A percentile compares a stretch with the other conserved stretches of the same genome.
These are phyloP conservation scores for Prunus kanzakura DNA, from an alignment of 306 rosid species.

Conservation along the genomic window DNA sequence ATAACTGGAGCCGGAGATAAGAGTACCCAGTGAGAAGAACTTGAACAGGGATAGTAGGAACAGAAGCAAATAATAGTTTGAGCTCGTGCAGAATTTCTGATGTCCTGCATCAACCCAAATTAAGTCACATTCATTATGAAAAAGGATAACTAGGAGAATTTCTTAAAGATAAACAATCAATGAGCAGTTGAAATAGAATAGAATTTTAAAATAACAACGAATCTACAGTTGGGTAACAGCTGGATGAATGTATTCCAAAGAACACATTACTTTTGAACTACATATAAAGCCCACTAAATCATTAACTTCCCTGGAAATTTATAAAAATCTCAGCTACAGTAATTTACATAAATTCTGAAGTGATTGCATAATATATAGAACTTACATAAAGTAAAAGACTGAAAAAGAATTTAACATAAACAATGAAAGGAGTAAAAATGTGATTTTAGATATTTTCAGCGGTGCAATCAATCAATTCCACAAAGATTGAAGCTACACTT, in stretches of 20 bases:
- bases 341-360: neutral
- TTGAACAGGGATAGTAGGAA: conserved; percentile 52
- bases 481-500: neutral
- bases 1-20: neutral
- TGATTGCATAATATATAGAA: too few species aligned
- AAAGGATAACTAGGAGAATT: too few species aligned
- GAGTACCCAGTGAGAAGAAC: conserved; percentile 70
- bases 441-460: too few species aligned
- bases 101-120: conserved; percentile 49
- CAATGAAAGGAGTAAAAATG: too few species aligned
- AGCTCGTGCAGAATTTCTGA: conserved; percentile 58
- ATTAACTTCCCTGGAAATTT: neutral
- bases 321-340: neutral
- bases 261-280: neutral
- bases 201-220: too few species aligned
- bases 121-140: neutral
- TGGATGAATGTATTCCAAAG: neutral
- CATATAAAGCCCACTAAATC: neutral
- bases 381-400: too few species aligned
- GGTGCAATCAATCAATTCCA: neutral
- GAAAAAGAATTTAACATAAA: too few species aligned
- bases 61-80: conserved; percentile 28
- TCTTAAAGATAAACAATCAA: too few species aligned
- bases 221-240: neutral
- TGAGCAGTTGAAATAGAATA: too few species aligned